These are phyloP conservation scores for Fusarium sp. DNA, from an alignment of 2,329 filamentous ascomycete genomes.

Conservation along the genomic window DNA sequence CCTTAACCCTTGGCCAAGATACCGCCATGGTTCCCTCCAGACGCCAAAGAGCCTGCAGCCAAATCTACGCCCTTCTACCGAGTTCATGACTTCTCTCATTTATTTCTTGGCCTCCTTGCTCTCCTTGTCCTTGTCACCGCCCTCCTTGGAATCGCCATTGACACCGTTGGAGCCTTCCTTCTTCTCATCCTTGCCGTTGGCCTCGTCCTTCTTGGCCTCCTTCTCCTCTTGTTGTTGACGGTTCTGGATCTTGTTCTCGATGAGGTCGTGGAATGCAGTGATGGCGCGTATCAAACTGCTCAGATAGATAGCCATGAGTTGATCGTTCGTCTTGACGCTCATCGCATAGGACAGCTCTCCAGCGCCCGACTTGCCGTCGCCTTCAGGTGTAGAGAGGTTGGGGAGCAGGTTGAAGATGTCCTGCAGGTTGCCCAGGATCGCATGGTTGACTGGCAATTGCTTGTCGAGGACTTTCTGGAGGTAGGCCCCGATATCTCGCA, in stretches of 20 bases:
- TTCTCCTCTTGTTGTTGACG: slow-evolving; percentile 97
- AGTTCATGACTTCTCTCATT: slow-evolving; percentile 25
- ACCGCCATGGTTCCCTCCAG: slow-evolving; percentile 40
- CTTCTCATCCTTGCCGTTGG: slow-evolving; percentile 72
- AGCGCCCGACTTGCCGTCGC: slow-evolving; percentile 76
- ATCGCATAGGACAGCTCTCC: slow-evolving; percentile 95
- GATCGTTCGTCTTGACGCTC: slow-evolving; percentile 99
- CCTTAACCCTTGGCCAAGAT: slow-evolving; percentile 39
- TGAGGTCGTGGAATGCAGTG: slow-evolving; percentile 98
- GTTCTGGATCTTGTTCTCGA: slow-evolving; percentile 99
- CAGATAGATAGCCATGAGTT: slow-evolving; percentile 98
- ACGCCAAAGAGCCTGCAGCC: slow-evolving; percentile 41
- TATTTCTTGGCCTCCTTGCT: slow-evolving; percentile 68
- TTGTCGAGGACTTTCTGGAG: slow-evolving; percentile 96
- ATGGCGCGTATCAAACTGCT: slow-evolving; percentile 95
- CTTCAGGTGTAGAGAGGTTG: slow-evolving; percentile 89
- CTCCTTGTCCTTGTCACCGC: slow-evolving; percentile 68
- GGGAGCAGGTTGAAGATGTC: slow-evolving; percentile 99
- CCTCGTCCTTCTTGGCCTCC: slow-evolving; percentile 85
- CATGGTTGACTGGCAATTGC: slow-evolving; percentile 95
- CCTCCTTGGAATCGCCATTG: slow-evolving; percentile 67
- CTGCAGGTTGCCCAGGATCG: slow-evolving; percentile 97
- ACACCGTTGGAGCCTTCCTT: slow-evolving; percentile 64
- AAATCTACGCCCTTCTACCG: slow-evolving; percentile 38
- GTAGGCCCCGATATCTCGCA: slow-evolving; percentile 96